Evolutionary conservation across 352 stramenopile genomes (phyloP), one percentile per base, ranked within the genome.

Genomic region (Globisporangium perplexum): DNA sequence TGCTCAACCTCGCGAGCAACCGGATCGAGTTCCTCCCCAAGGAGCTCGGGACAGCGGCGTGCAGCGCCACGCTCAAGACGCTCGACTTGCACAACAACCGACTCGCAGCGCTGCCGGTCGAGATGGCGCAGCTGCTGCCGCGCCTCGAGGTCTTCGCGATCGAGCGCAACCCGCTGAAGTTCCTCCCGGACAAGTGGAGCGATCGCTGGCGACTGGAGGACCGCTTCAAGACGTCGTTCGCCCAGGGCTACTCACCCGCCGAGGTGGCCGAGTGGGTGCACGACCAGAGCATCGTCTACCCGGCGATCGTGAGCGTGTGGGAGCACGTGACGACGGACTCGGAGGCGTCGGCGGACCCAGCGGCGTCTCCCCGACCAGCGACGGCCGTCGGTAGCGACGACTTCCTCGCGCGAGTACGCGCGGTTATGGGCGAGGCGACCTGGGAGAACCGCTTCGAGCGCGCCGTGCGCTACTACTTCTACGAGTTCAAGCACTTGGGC

Each of bases 401-500:
- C 7, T 89, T 87, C 59, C 71, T 83, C 12, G 31, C 55, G 3
- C 45, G 57, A 22, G 80, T 89, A 22, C 60, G 61, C 20, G 18
- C 39, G 3, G 55, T 30, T 7, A 69, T 88, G 47, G 60, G 55
- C 31, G 47, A 59, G n/a, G 39, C 61, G 3, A 38, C 24, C 18
- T 91, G 80, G 77, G 69, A 88, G 45, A 38, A 54, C 39, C 72
- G 74, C 6, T 86, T 81, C 48, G 57, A 77, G 28, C 71, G 75
- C 2, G 57, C 86, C 23, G 74, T 83, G 42, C 71, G 69, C 1
- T 60, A 84, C 30, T 86, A 81, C 48, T 89, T 76, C 45, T 91
- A 86, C 55, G 80, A 91, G 53, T 89, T 88, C 50, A 84, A 82
- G 58, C 60, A 84, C 60, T 4, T 83, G 1, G 80, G 80, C 0